Evolutionary conservation across 306 rosid species (phyloP), one percentile per base, ranked within the genome.

Genomic region (Hippophae tibetana): DNA sequence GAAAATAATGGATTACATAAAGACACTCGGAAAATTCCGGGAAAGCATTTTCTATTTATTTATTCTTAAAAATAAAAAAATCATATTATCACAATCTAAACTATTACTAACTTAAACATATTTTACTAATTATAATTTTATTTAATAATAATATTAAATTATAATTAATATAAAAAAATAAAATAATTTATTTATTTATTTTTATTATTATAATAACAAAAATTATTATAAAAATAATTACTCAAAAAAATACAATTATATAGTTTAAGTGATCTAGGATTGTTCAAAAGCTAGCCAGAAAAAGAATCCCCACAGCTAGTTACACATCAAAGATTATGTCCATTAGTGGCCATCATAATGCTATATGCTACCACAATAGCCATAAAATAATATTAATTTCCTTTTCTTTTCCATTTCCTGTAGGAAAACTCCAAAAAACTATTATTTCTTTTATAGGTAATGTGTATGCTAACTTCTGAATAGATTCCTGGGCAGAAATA

Each of bases 401-500:
- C 23, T 18, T 18, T 18, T 18, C 23, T 18, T 1, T 45, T 11
- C 11, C 8, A 54, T 14, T 46, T 49, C 23, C 59, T 65, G 45
- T 7, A 46, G 60, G 58, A 18, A 64, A 56, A 43, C 49, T 70
- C 23, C 52, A 64, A 74, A 57, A 57, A 13, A 27, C 58, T 12
- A 71, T 73, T 44, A 69, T 72, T 72, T 56, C 76, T 63, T 69
- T 60, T 76, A 74, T 53, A 25, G 69, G 76, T 60, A 65, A 75
- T 74, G 42, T 66, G 67, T 70, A 77, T 75, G 52, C 58, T 45
- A 63, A 58, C 77, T 60, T 70, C 50, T 67, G 62, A 68, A 71
- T 72, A 85, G 79, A 82, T 82, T 77, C 89, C 86, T 77, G 70
- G 77, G 82, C 69, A 72, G 73, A 63, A 75, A 64, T 64, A 70